Conservation (phyloP, 257 asterid genomes). For the Solanum pinnatisectum region DNA sequence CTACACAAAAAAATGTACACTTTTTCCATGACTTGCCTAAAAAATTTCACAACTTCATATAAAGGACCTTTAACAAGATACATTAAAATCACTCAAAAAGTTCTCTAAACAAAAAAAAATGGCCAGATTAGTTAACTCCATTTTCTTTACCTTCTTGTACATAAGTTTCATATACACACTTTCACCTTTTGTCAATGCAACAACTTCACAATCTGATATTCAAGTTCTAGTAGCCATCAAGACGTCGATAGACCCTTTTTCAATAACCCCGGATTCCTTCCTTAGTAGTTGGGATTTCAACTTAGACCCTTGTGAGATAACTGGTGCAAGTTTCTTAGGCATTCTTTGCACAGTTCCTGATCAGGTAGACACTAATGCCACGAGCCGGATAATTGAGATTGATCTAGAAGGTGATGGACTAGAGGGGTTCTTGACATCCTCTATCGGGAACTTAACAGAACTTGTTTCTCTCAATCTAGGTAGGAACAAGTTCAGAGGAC, state of each 20-base stretch:
- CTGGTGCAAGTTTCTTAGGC: conserved; percentile 29
- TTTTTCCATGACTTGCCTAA: neutral
- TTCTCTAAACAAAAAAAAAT: neutral
- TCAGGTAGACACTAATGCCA: conserved; percentile 8
- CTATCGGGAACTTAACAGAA: conserved; percentile 30
- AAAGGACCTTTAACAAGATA: neutral
- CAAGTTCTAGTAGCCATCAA: conserved; percentile 21
- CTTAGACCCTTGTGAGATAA: conserved; percentile 38
- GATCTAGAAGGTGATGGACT: conserved; percentile 42
- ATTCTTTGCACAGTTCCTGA: conserved; percentile 18
- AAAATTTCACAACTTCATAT: neutral
- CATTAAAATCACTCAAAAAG: neutral
- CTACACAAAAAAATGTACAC: neutral
- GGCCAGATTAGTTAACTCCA: neutral
- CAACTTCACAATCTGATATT: conserved; percentile 27
- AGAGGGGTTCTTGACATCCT: conserved; percentile 38
- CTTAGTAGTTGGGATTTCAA: conserved; percentile 35
- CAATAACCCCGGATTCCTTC: conserved; percentile 26
- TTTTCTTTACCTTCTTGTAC: neutral
- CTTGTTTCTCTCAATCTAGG: conserved; percentile 23
- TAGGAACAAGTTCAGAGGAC: conserved; percentile 35
- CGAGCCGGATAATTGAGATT: conserved; percentile 20
- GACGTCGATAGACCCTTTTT: conserved; percentile 33
- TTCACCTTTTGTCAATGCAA: conserved; percentile 1
- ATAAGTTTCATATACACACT: neutral